phyloP scores from a whole-genome alignment of 257 asterid genomes.

The Solanum gracilifrons region DNA sequence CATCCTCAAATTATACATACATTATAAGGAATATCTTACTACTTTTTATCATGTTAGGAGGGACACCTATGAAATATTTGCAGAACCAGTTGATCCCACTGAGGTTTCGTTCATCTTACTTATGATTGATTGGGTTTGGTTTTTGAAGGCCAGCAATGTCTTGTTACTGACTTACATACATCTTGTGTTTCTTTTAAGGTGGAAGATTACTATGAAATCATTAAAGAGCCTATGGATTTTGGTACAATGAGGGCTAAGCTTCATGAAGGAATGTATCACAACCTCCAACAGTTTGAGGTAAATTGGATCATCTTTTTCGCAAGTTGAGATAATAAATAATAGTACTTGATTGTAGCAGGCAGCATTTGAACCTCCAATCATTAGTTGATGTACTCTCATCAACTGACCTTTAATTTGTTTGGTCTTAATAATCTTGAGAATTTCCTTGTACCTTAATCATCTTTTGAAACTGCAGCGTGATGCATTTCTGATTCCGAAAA shows the following conservation, averaged over 20 bases:
- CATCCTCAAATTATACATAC: not conserved
- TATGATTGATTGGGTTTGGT: not conserved
- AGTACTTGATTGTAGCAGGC: not conserved
- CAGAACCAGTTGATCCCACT: constrained; percentile 69
- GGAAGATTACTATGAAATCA: constrained; percentile 65
- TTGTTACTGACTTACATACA: not conserved
- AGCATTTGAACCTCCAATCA: not conserved
- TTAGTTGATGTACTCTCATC: not conserved
- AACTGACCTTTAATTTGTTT: not conserved
- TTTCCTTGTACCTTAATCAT: not conserved
- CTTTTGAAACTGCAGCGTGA: constrained; percentile 54
- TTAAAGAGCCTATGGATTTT: constrained; percentile 86
- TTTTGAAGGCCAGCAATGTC: not conserved
- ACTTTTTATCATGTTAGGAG: constrained; percentile 30
- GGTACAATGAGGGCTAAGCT: constrained; percentile 96
- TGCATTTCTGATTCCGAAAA: constrained; percentile 68
- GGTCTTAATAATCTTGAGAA: not conserved
- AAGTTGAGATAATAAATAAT: not conserved
- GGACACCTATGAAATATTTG: constrained; percentile 67
- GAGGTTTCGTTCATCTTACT: constrained; percentile 31
- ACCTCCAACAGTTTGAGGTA: constrained; percentile 71
- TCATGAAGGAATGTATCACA: constrained; percentile 74
- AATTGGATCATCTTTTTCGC: not conserved
- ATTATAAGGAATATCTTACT: not conserved
- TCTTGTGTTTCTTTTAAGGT: constrained; percentile 28